Base-by-base conservation (phyloP, 352 stramenopile genomes). In the Phytophthora podocarpi region DNA sequence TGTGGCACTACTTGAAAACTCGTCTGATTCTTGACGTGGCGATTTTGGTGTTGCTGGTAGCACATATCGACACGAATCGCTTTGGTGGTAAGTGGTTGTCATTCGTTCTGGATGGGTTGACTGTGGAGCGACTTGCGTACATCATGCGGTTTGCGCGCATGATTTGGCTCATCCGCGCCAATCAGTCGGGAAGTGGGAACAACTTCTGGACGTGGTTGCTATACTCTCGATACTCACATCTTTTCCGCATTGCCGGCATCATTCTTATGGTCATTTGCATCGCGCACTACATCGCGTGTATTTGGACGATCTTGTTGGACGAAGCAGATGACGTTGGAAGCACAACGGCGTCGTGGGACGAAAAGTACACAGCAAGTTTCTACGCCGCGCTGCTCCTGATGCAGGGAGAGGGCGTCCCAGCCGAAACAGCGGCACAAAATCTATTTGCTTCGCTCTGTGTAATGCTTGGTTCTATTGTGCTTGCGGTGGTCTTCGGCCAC, bases 401-500 rank as follows among this genome's bases (percentile, higher is more conserved):
- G 0, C 78, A 89, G 9, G 82, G 82, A 21, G 71, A 93, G 21
- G 80, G 77, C 1, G 50, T 88, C 8, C 24, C 40, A 1, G 58
- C 70, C 0, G 55, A 64, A 15, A 73, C 53, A 2, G 35, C 56
- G 0, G 39, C 12, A 0, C 73, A 90, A 32, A 76, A 73, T 35
- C 8, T 83, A 0, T 88, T 90, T 37, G 70, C 65, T 0, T 70
- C 72, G 0, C 37, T 88, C 8, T 67, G 59, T 4, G 56, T 84
- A 5, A 65, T 93, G 0, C 4, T 85, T 2, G 80, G 82, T 4
- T 82, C 82, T 0, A 57, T 93, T 34, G 39, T 82, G 1, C 57
- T 93, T 1, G 82, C 80, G 7, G 70, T 89, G 12, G 59, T 91
- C 3, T 91, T 90, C 30, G 81, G 79, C 15, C 32, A 90, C 41